Evolutionary conservation across 2,329 filamentous ascomycete genomes (phyloP).

Genomic region (Ilyonectria robusta): DNA sequence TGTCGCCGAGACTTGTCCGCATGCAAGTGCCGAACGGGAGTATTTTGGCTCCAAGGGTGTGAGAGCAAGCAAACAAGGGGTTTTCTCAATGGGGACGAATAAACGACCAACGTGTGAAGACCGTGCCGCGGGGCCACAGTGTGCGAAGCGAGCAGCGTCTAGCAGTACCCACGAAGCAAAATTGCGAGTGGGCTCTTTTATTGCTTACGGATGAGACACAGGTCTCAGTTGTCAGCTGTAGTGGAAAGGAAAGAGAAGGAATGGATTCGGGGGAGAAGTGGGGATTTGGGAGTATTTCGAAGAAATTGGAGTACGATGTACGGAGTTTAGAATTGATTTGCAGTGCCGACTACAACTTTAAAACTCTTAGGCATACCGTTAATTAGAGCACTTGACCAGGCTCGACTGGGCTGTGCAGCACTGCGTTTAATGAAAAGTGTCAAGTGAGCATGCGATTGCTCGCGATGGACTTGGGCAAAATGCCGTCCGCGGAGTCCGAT

Average conservation of each 20-base stretch:
- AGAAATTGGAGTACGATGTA: not conserved
- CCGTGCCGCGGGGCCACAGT: slow-evolving; percentile 2
- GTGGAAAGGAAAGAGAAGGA: not conserved
- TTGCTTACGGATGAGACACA: not conserved
- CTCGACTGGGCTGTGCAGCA: slow-evolving; percentile 9
- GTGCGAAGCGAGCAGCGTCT: slow-evolving; percentile 15
- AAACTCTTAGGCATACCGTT: not conserved
- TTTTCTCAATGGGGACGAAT: slow-evolving; percentile 7
- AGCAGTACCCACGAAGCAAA: slow-evolving; percentile 36
- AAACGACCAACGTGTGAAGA: slow-evolving; percentile 1
- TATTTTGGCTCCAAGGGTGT: slow-evolving; percentile 8
- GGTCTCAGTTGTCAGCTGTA: not conserved
- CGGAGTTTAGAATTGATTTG: not conserved
- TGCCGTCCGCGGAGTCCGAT: slow-evolving; percentile 42
- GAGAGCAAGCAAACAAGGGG: slow-evolving; percentile 3
- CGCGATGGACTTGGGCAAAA: slow-evolving; percentile 18
- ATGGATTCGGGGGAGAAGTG: no score
- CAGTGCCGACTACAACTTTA: not conserved
- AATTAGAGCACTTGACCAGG: slow-evolving; percentile 9
- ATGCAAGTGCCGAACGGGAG: slow-evolving; percentile 23
- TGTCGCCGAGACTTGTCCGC: slow-evolving; percentile 22
- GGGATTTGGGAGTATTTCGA: not conserved
- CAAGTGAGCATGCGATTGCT: not conserved
- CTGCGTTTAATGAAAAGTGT: slow-evolving; percentile 7
- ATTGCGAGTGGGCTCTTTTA: slow-evolving; percentile 25